Evolutionary conservation across 441 rosid genomes (phyloP).

Genomic region (Mallotus repandus): DNA sequence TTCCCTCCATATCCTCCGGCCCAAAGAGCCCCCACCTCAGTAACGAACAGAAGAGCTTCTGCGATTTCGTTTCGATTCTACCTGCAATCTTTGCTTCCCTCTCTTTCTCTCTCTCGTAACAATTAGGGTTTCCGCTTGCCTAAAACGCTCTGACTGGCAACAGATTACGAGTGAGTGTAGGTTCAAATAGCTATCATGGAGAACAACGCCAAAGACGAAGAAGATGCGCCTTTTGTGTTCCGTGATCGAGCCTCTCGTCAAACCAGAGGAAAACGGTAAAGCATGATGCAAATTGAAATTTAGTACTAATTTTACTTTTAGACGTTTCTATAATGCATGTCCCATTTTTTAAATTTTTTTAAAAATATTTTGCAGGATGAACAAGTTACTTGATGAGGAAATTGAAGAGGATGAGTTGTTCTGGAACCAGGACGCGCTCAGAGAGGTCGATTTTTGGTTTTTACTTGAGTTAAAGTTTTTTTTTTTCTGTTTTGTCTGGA

Average conservation of each 20-base stretch:
- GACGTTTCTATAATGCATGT: too few species aligned
- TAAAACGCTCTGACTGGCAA: too few species aligned
- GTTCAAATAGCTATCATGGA: slow-evolving; percentile 40
- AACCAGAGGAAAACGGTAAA: slow-evolving; percentile 84
- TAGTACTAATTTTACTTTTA: too few species aligned
- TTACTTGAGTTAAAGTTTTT: background rate
- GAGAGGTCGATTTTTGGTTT: slow-evolving; percentile 49
- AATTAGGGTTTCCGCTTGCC: slow-evolving; percentile 10
- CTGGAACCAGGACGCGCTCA: slow-evolving; percentile 97
- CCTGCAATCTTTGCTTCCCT: too few species aligned
- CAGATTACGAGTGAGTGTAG: too few species aligned
- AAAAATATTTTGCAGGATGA: slow-evolving; percentile 49
- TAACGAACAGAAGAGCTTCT: too few species aligned
- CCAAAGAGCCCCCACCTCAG: too few species aligned
- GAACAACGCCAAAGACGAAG: slow-evolving; percentile 43
- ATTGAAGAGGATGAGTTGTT: slow-evolving; percentile 80
- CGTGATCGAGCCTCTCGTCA: slow-evolving; percentile 72
- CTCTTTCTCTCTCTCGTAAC: too few species aligned
- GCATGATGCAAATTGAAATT: background rate
- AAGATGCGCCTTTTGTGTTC: slow-evolving; percentile 53
- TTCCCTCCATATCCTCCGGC: too few species aligned
- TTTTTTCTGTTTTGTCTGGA: background rate
- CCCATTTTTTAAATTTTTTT: too few species aligned
- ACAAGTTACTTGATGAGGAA: slow-evolving; percentile 84
- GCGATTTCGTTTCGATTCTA: too few species aligned